A percentile compares a stretch with the other conserved stretches of the same genome.
These are phyloP conservation scores for Paragyromitra xinjiangensis DNA, from an alignment of 495 filamentous ascomycete genomes.

Conservation along the genomic window DNA sequence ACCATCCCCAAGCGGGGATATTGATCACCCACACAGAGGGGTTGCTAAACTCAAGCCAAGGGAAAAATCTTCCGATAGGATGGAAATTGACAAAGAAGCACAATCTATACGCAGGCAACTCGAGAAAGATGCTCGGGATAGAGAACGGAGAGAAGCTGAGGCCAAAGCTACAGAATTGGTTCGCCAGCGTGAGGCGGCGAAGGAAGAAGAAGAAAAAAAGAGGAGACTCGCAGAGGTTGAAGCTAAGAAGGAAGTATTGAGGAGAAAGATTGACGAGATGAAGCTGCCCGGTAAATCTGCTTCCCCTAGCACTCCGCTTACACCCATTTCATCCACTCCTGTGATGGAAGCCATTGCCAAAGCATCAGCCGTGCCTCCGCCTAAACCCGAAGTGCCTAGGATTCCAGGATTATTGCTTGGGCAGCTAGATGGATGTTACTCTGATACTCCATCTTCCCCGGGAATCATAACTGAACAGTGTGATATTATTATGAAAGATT, in stretches of 20 bases:
- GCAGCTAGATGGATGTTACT: constrained; percentile 41
- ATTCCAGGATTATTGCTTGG: constrained; percentile 55
- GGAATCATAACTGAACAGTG: constrained; percentile 36
- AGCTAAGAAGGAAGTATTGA: constrained; percentile 67
- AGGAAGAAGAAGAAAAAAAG: constrained; percentile 53
- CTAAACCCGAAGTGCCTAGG: constrained; percentile 31
- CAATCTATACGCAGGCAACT: constrained; percentile 52
- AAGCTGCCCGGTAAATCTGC: constrained; percentile 52
- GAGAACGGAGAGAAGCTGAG: constrained; percentile 54
- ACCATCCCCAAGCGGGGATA: constrained; percentile 44
- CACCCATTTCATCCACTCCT: constrained; percentile 55
- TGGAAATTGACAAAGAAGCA: constrained; percentile 52
- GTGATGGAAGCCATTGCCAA: constrained; percentile 49
- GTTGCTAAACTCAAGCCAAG: constrained; percentile 42
- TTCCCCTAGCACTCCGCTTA: constrained; percentile 50
- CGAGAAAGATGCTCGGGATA: constrained; percentile 54
- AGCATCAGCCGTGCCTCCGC: constrained; percentile 26
- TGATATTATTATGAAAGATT: constrained; percentile 56
- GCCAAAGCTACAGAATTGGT: constrained; percentile 53
- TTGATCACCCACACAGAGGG: constrained; percentile 44
- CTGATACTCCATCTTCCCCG: constrained; percentile 38
- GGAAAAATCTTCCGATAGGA: constrained; percentile 46
- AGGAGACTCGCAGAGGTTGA: constrained; percentile 57
- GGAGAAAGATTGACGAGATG: constrained; percentile 58
- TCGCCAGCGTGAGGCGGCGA: constrained; percentile 54